These are phyloP conservation scores for Lobosporangium transversale DNA, from an alignment of 192 early-diverging fungal genomes.

Conservation along the genomic window DNA sequence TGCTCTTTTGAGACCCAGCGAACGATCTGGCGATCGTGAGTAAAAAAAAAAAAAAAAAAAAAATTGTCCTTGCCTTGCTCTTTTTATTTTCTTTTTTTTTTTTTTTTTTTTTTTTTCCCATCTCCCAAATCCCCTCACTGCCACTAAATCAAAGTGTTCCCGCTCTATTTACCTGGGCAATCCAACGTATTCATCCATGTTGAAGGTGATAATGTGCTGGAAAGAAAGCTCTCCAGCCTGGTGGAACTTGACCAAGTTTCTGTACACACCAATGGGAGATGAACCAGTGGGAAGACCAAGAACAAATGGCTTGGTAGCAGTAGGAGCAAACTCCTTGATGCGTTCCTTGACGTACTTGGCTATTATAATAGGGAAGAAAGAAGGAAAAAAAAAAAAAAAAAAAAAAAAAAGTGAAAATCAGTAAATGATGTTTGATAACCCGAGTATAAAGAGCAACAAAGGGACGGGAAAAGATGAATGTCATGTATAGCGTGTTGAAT, in stretches of 20 bases:
- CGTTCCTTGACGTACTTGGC: slow-evolving; percentile 85
- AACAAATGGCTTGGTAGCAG: slow-evolving; percentile 80
- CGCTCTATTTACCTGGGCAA: slow-evolving; percentile 67
- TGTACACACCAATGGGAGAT: slow-evolving; percentile 86
- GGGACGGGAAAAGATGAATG: not conserved
- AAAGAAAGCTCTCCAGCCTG: slow-evolving; percentile 76
- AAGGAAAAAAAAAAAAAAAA: slow-evolving; percentile 4
- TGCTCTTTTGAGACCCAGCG: not conserved
- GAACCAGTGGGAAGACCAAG: slow-evolving; percentile 89
- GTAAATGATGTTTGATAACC: not conserved
- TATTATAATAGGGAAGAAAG: too few species aligned
- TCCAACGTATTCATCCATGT: slow-evolving; percentile 92
- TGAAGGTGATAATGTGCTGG: slow-evolving; percentile 87
- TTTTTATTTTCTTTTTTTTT: too few species aligned
- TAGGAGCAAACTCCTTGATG: slow-evolving; percentile 80
- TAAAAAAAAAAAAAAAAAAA: not conserved
- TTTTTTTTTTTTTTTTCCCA: too few species aligned
- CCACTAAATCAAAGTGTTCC: not conserved
- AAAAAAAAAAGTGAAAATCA: slow-evolving; percentile 7
- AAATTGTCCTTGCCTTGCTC: too few species aligned
- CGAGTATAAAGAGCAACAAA: not conserved
- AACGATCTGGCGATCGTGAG: not conserved
- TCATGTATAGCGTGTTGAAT: not conserved
- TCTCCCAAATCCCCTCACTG: too few species aligned
- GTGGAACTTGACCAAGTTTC: slow-evolving; percentile 77